Evolutionary conservation across 1,284 basidiomycete genomes (phyloP), one percentile per base, ranked within the genome.

Genomic region (Marasmius oreades): DNA sequence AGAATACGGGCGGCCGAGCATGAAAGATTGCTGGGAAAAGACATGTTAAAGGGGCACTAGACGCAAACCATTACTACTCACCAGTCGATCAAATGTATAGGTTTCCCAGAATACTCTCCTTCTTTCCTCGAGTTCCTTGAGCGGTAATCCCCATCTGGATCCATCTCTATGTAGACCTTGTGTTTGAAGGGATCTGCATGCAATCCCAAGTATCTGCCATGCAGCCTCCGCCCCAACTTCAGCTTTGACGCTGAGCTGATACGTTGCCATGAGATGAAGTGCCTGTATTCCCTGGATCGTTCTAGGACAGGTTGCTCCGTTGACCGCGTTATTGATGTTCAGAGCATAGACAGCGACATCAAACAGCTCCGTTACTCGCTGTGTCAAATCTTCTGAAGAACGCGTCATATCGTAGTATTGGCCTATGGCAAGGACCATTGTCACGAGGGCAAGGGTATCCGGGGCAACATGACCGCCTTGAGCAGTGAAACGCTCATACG

Each of bases 91-190:
- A 45, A 62, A 67, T 1, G 55, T 60, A 12, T 61, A 59, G 1
- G 60, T 61, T 53, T 67, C 65, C 57, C 60, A 61, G 24, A 63
- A 65, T 11, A 67, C 64, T 12, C 65, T 59, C 36, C 65, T 48
- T 8, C 65, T 55, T 52, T 64, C 61, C 51, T 67, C 64, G 3
- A 64, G 50, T 11, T 67, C 64, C 11, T 55, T 51, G 16, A 46
- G 42, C 1, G 64, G 57, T 12, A 67, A 52, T 8, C 59, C 60
- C 65, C 65, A 67, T 8, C 61, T 55, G 5, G 65, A 64, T 14
- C 62, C 63, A 55, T 67, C 65, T 4, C 62, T 59, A 54, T 67
- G 65, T 31, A 63, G 60, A 12, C 64, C 65, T 33, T 67, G 65
- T 6, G 65, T 62, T 31, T 63, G 61, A 16, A 65, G 56, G 1